Conservation (phyloP, 768 basidiomycete genomes). For the Megacollybia marginata region DNA sequence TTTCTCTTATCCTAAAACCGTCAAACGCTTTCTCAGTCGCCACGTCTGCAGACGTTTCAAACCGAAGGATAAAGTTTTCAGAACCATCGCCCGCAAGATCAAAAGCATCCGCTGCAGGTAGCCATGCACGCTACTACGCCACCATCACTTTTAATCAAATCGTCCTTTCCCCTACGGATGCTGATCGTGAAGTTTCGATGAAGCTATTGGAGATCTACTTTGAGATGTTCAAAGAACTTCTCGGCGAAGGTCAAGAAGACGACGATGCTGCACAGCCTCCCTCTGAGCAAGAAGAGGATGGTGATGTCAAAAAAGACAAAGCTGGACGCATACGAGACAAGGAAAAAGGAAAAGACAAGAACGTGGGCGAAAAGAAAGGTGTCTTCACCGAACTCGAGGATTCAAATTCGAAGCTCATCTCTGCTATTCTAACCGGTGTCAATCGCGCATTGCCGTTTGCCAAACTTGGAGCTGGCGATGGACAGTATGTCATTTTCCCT, state of each 20-base stretch:
- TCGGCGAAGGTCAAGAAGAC: constrained; percentile 47
- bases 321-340: constrained; percentile 23
- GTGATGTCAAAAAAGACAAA: constrained; percentile 21
- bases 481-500: background rate
- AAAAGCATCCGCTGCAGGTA: constrained; percentile 40
- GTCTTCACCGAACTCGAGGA: constrained; percentile 75
- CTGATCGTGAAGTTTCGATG: constrained; percentile 67
- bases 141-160: constrained; percentile 94
- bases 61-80: constrained; percentile 5
- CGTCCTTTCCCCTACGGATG: constrained; percentile 49
- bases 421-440: constrained; percentile 88
- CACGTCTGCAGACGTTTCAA: constrained; percentile 8
- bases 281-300: constrained; percentile 19
- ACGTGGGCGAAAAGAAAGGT: constrained; percentile 46
- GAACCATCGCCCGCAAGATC: constrained; percentile 8
- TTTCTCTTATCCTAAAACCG: constrained; percentile 69
- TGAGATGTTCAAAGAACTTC: constrained; percentile 83
- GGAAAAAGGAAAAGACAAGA: constrained; percentile 28
- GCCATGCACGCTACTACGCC: constrained; percentile 86
- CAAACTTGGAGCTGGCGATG: constrained; percentile 45
- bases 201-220: constrained; percentile 88
- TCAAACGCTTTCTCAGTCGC: constrained; percentile 21
- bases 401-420: constrained; percentile 72
- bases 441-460: constrained; percentile 95
- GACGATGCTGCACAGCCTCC: constrained; percentile 20